Conservation (phyloP, 2,329 filamentous ascomycete species). For the Botrytis fabae region DNA sequence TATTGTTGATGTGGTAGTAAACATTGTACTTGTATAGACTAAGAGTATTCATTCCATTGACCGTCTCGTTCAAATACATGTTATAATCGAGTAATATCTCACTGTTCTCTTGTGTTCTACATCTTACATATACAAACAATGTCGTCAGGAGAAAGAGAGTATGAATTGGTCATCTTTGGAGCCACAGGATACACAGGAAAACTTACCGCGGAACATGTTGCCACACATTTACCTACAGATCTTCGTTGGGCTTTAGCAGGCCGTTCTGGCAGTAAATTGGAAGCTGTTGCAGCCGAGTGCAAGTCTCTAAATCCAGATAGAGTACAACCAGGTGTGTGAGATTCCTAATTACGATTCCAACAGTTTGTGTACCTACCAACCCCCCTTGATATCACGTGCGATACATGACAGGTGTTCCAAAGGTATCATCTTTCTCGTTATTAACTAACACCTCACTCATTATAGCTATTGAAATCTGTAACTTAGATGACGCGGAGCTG, state of each 20-base stretch:
- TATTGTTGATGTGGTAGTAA: background rate
- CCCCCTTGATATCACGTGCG: conserved; percentile 4
- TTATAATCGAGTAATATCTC: background rate
- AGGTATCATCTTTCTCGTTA: background rate
- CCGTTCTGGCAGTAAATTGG: conserved; percentile 74
- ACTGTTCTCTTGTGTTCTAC: background rate
- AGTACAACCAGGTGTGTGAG: conserved; percentile 60
- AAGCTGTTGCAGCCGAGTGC: conserved; percentile 65
- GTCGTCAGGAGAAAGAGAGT: conserved; percentile 43
- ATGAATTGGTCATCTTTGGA: conserved; percentile 66
- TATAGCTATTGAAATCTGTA: conserved; percentile 54
- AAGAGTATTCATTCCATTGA: background rate
- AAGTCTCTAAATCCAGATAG: conserved; percentile 69
- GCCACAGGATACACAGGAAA: conserved; percentile 83
- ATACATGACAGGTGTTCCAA: background rate
- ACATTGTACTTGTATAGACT: background rate
- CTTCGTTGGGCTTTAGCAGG: conserved; percentile 88
- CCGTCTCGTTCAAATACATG: background rate
- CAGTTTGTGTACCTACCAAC: background rate
- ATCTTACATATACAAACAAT: background rate
- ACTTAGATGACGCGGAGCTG: conserved; percentile 50
- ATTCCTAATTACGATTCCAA: background rate
- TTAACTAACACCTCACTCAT: background rate
- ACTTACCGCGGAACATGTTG: conserved; percentile 73
- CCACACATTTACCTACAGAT: conserved; percentile 67